Base-by-base conservation (phyloP, 1,284 basidiomycete species). In the Butyriboletus appendiculatus region DNA sequence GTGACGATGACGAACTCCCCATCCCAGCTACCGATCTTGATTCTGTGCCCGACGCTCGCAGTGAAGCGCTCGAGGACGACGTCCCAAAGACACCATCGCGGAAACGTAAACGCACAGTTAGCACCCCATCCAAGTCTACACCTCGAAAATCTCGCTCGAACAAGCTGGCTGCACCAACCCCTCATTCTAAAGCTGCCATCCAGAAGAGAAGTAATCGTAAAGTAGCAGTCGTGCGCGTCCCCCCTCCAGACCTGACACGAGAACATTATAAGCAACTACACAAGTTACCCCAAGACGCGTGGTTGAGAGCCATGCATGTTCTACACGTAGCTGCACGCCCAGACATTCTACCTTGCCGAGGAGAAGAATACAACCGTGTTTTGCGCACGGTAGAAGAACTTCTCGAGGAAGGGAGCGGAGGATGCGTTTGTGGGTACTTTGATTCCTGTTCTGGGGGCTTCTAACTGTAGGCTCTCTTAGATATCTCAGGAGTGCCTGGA, bases 401-500 rank as follows among this genome's bases (percentile, higher is more conserved):
- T 14, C 77, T 99, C 3, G 93, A 97, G 57, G 92, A 95, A 61
- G 94, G 94, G 0, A 93, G 90, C 35, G 96, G 97, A 0, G 95
- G 94, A 6, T 99, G 97, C 74, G 78, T 99, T 47, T 99, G 96
- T 94, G 68, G 68, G 94, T 80, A 22, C 18, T 43, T 54, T 34
- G 3, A 35, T 35, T 45, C 41, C 32, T 52, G 39, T 33, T 22
- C 33, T 55, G 16, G 42, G 24, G 28, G 6, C 10, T 53, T 38
- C 43, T 49, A n/a, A 46, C 12, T 4, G 28, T 35, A 45, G 34
- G 45, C 39, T n/a, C 52, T 33, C 20, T 50, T 47, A 96, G 94
- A 96, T 71, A 96, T 99, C 44, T 96, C 96, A 6, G 97, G 96
- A 20, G 94, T 98, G 1, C 97, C 97, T 9, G 97, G 97, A 2